phyloP scores from a whole-genome alignment of 2,329 filamentous ascomycete species.

The Arthrocladium fulminans region DNA sequence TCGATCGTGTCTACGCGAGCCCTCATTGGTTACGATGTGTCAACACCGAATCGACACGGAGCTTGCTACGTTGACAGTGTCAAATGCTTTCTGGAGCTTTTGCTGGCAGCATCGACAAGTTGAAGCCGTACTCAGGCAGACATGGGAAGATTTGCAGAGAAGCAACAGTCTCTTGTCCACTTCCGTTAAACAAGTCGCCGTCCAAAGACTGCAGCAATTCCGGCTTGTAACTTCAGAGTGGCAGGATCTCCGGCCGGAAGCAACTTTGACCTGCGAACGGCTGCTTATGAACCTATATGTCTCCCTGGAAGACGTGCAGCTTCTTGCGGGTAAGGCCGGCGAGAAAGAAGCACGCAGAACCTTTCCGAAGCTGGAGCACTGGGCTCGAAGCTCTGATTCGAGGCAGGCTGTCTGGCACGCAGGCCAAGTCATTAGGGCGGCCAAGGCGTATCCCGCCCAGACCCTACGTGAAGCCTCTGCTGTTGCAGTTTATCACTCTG shows the following conservation, averaged over 20 bases:
- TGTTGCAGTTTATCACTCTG: constrained; percentile 60
- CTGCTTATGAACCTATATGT: constrained; percentile 32
- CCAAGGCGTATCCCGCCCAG: constrained; percentile 42
- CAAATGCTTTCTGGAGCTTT: not conserved
- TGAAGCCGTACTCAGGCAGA: not conserved
- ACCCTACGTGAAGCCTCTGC: constrained; percentile 56
- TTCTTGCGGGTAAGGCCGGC: constrained; percentile 37
- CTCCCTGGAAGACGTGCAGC: constrained; percentile 36
- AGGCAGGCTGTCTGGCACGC: constrained; percentile 55
- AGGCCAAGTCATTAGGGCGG: constrained; percentile 56
- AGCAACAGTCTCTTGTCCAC: not conserved
- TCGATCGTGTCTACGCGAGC: not conserved
- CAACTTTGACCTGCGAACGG: constrained; percentile 28
- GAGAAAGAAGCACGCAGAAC: constrained; percentile 31
- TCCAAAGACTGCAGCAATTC: constrained; percentile 6
- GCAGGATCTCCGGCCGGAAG: constrained; percentile 22
- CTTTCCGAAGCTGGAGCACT: constrained; percentile 29
- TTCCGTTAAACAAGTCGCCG: constrained; percentile 2
- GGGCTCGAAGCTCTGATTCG: constrained; percentile 30
- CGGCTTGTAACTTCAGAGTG: constrained; percentile 27
- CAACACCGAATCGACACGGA: not conserved
- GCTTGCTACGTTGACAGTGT: not conserved
- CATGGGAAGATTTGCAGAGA: constrained; percentile 7
- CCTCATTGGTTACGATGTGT: not conserved
- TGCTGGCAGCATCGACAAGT: constrained; percentile 6